Evolutionary conservation across 1,284 basidiomycete genomes (phyloP), one percentile per base, ranked within the genome.

Genomic region (Malassezia obtusa): DNA sequence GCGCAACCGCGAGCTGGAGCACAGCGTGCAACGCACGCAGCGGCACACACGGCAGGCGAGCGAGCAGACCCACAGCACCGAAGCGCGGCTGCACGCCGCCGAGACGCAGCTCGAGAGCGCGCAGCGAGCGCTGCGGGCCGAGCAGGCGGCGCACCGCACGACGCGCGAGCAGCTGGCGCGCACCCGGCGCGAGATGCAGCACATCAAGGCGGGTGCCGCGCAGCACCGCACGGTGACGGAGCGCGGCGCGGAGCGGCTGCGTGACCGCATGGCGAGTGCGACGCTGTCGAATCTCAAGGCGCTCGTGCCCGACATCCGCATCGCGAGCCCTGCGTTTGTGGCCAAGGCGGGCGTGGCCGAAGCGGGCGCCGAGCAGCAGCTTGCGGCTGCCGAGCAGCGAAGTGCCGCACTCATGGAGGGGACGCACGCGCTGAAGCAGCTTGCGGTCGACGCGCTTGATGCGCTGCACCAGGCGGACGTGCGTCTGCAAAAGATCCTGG

Each of bases 101-200:
- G 44, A 50, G 32, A 19, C 32, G n/a, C 52, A 54, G 31, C 45
- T 50, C 14, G 19, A 14, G 1, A 12, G 30, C 31, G 37, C 51
- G 17, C 19, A 36, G 39, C 32, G 24, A 10, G 49, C 52, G 12
- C 51, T 55, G 22, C 35, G 24, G 1, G 32, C 38, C 12, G 52
- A 50, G 12, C 44, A 55, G 26, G 31, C 37, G 6, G 31, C 52
- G 11, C 57, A 59, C 45, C 30, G 36, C 2, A 11, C 19, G 7
- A 55, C 57, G 28, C 43, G 46, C 4, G 57, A 50, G 26, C 52
- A 51, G 17, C 48, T 59, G 17, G 12, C 12, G 15, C 52, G 49
- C 33, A 31, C 57, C 5, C 37, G 40, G 19, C 36, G 32, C 15
- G 46, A 55, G 11, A 14, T 45, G 12, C 41, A 55, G 24, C 43